Base-by-base conservation (phyloP, 73 alveolate genomes). In the Paramecium tetraurelia region DNA sequence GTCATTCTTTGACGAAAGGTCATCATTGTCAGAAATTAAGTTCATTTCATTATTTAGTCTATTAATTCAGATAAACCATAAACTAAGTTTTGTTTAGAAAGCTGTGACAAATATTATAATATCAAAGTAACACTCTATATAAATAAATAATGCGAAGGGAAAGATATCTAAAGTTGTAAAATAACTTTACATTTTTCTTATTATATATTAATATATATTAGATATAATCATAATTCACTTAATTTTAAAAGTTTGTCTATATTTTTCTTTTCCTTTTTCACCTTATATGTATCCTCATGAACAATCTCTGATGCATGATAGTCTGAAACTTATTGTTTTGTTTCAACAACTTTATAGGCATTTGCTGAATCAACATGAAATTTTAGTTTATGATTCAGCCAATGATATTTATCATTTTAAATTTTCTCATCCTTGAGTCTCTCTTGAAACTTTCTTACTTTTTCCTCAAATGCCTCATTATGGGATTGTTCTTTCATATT, bases 361-460 rank as follows among this genome's bases (percentile, higher is more conserved):
- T 75, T 95, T 18, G 87, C 89, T 21, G 98, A 96, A 83, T 96
- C 98, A 11, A 93, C 85, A 36, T 96, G 96, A 85, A 96, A 96
- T 87, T 40, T 40, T 31, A 96, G 92, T 80, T 92, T 92, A 89
- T 95, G 95, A 35, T 92, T 95, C 89, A 95, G 85, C 97, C 99
- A 96, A 77, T 59, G 75, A 38, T 83, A 71, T 40, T 95, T 90
- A 48, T 95, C 95, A 20, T 72, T 88, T 18, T 38, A 57, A 58
- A 80, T 92, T 24, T 95, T 58, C 16, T 83, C 94, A 21, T 68
- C 58, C 31, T 87, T 63, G 21, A 96, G 27, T 48, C 92, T 93
- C 7, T 63, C 83, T 41, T 70, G 7, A 41, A 95, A 95, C 58
- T 93, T 59, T 86, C 63, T 92, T 83, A 94, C 53, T 95, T 86